These are phyloP conservation scores for Triangularia setosa DNA, from an alignment of 2,329 filamentous ascomycete species.

Conservation along the genomic window DNA sequence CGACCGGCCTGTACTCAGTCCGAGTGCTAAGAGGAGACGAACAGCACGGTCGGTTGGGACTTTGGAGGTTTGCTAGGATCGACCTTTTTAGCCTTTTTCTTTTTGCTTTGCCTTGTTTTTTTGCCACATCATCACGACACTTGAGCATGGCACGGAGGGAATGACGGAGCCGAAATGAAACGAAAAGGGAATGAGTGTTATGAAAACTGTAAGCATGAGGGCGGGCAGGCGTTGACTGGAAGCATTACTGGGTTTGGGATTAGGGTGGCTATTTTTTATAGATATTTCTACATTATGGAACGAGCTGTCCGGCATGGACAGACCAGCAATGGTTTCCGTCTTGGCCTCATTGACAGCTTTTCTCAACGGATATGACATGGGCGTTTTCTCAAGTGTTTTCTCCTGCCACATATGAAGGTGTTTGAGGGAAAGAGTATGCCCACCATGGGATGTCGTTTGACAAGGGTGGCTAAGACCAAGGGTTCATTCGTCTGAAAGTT, in stretches of 20 bases:
- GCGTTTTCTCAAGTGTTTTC: not conserved
- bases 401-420: not conserved
- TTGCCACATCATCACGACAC: not conserved
- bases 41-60: slow-evolving; percentile 25
- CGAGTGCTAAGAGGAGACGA: slow-evolving; percentile 31
- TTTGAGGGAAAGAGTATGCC: not conserved
- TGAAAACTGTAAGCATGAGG: not conserved
- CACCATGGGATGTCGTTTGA: not conserved
- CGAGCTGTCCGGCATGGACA: not conserved
- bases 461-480: not conserved
- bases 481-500: not conserved
- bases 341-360: not conserved
- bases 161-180: not conserved
- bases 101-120: not conserved
- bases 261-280: not conserved
- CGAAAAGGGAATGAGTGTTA: not conserved
- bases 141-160: not conserved
- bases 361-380: not conserved
- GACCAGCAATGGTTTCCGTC: not conserved
- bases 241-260: not conserved
- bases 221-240: not conserved
- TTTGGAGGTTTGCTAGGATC: slow-evolving; percentile 29
- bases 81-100: not conserved
- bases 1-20: slow-evolving; percentile 29
- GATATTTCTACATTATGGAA: not conserved